These are phyloP conservation scores for Oryza meyeriana DNA, from an alignment of 176 grass and related monocot species.

Conservation along the genomic window DNA sequence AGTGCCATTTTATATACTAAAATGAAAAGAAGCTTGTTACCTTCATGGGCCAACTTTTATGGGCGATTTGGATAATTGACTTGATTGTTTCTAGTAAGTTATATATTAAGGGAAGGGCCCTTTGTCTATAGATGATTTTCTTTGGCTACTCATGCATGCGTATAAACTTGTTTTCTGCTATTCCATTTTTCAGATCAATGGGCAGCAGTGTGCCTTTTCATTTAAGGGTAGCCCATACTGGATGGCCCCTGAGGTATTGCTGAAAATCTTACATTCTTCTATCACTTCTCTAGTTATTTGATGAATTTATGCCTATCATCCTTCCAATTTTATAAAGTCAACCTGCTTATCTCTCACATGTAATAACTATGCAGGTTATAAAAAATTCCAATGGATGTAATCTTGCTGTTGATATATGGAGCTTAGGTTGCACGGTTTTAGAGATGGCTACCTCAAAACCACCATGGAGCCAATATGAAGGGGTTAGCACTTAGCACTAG, in stretches of 20 bases:
- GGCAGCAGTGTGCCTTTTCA: conserved; percentile 87
- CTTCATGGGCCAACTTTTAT: not conserved
- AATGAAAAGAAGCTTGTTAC: conserved; percentile 1
- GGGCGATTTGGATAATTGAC: conserved; percentile 21
- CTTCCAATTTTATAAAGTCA: not conserved
- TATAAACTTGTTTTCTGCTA: conserved; percentile 34
- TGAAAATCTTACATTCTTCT: conserved; percentile 10
- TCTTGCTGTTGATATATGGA: conserved; percentile 98
- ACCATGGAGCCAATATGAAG: conserved; percentile 99
- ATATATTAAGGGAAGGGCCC: not conserved
- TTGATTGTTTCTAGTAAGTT: conserved; percentile 22
- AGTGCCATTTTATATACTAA: not conserved
- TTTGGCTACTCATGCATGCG: not conserved
- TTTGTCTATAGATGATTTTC: conserved; percentile 9
- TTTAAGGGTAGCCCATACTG: conserved; percentile 96
- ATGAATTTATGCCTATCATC: conserved; percentile 3
- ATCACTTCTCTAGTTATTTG: not conserved
- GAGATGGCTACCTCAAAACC: conserved; percentile 99
- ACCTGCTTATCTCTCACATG: conserved; percentile 18
- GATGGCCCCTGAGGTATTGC: conserved; percentile 98
- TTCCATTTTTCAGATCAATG: conserved; percentile 77
- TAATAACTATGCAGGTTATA: conserved; percentile 67
- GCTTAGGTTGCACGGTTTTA: conserved; percentile 96
- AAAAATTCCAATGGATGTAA: conserved; percentile 94
- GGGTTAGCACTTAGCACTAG: conserved; percentile 55